Evolutionary conservation across 2,329 filamentous ascomycete genomes (phyloP).

Genomic region (Pestalotiopsis sp.): DNA sequence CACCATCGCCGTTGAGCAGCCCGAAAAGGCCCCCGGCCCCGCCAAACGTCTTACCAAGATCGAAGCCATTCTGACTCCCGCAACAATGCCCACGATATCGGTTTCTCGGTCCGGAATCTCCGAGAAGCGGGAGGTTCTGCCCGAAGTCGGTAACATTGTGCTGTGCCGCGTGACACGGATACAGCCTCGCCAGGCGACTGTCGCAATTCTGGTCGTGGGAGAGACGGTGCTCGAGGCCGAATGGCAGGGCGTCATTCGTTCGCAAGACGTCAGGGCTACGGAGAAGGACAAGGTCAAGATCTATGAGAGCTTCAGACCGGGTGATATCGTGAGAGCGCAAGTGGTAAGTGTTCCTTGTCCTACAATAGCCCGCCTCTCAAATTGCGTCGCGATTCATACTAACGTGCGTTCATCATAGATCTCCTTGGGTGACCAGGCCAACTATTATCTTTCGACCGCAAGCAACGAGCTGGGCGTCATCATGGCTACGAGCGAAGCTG

Average conservation of each 20-base stretch:
- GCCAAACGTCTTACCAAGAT: conserved; percentile 63
- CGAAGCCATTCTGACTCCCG: conserved; percentile 42
- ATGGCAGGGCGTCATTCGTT: conserved; percentile 82
- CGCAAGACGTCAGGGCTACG: conserved; percentile 90
- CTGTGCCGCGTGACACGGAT: conserved; percentile 86
- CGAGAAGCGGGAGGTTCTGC: conserved; percentile 72
- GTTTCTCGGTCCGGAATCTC: conserved; percentile 47
- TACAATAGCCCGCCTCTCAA: background rate
- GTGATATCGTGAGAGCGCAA: conserved; percentile 85
- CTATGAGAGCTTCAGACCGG: conserved; percentile 87
- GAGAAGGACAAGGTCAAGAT: conserved; percentile 96
- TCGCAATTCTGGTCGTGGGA: conserved; percentile 83
- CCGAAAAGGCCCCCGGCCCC: conserved; percentile 50
- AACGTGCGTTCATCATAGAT: conserved; percentile 54
- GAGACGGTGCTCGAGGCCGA: conserved; percentile 73
- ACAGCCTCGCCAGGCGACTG: conserved; percentile 80
- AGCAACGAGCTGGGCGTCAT: conserved; percentile 92
- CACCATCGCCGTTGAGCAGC: conserved; percentile 58
- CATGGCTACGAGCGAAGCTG: conserved; percentile 85
- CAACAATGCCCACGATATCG: conserved; percentile 56
- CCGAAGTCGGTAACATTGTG: conserved; percentile 78
- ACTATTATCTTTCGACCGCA: conserved; percentile 93
- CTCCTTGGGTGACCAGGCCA: conserved; percentile 88
- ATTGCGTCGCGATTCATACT: background rate
- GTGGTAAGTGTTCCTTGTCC: conserved; percentile 60